phyloP scores from a whole-genome alignment of 2,329 filamentous ascomycete genomes.

The Colletotrichum sp. region DNA sequence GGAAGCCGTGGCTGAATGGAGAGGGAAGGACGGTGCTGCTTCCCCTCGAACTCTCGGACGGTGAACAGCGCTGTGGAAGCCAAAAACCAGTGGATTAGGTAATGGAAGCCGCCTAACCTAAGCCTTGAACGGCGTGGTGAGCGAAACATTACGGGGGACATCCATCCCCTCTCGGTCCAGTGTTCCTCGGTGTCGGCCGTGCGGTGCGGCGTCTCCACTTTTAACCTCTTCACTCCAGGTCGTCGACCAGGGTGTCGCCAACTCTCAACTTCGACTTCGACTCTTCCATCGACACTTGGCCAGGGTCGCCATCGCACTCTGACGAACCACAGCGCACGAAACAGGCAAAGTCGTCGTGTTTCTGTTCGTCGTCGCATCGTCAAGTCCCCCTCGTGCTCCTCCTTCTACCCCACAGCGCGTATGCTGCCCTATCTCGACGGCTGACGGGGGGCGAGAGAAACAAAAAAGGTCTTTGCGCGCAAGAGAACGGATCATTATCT shows the following conservation, averaged over 20 bases:
- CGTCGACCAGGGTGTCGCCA: background rate
- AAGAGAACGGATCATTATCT: background rate
- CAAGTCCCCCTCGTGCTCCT: background rate
- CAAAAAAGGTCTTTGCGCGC: background rate
- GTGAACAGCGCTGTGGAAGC: background rate
- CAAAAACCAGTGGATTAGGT: background rate
- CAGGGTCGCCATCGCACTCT: background rate
- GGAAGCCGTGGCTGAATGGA: background rate
- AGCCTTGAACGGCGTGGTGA: background rate
- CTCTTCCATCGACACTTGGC: background rate
- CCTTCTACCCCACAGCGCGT: background rate
- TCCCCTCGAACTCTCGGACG: background rate
- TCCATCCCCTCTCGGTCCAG: background rate
- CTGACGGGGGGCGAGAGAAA: background rate
- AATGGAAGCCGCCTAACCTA: background rate
- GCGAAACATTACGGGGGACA: background rate
- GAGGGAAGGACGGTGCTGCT: background rate
- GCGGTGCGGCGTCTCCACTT: background rate
- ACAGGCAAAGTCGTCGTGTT: background rate
- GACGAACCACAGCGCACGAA: background rate
- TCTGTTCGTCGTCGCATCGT: background rate
- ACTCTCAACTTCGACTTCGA: constrained; percentile 8
- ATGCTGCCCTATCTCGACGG: background rate
- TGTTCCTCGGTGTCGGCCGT: constrained; percentile 3
- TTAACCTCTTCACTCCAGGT: background rate